phyloP scores from a whole-genome alignment of 1,139 yeast genomes.

The Saccharomyces hybrid region DNA sequence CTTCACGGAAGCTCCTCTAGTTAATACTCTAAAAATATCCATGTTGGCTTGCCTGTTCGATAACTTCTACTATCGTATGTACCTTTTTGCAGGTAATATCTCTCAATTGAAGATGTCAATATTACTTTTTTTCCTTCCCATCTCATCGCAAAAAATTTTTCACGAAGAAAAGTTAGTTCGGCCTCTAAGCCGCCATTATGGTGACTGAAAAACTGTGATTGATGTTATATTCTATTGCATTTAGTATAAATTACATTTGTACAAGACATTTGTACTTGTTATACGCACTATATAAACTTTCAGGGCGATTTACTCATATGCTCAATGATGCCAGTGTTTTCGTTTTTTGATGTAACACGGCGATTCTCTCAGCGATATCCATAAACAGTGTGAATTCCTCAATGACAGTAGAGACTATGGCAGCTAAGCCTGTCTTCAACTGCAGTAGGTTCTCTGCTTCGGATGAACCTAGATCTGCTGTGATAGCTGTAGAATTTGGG shows the following conservation, averaged over 20 bases:
- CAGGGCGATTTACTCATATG: background rate
- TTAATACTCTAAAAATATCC: conserved; percentile 84
- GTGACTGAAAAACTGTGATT: background rate
- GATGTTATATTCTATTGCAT: background rate
- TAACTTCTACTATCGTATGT: background rate
- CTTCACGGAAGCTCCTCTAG: conserved; percentile 77
- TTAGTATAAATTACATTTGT: background rate
- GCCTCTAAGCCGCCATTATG: background rate
- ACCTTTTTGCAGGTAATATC: too few relatives aligned
- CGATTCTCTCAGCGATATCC: conserved; percentile 86
- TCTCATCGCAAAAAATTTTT: background rate
- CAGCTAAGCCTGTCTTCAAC: conserved; percentile 26
- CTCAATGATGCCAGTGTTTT: conserved; percentile 31
- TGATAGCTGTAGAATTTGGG: conserved; percentile 3
- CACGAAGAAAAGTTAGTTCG: background rate
- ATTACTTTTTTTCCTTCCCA: background rate
- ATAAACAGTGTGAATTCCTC: conserved; percentile 81
- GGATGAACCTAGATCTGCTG: conserved; percentile 1
- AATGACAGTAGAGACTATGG: conserved; percentile 46
- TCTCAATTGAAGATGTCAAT: background rate
- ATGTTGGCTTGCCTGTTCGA: conserved; percentile 37
- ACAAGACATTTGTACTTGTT: background rate
- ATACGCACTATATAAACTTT: background rate
- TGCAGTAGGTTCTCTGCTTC: conserved; percentile 13
- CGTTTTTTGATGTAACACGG: conserved; percentile 77